Percentiles rank a stretch among this genome's conserved stretches.
phyloP scores from a whole-genome alignment of 2,329 filamentous ascomycete species.

The Chrysoporthe cubensis region DNA sequence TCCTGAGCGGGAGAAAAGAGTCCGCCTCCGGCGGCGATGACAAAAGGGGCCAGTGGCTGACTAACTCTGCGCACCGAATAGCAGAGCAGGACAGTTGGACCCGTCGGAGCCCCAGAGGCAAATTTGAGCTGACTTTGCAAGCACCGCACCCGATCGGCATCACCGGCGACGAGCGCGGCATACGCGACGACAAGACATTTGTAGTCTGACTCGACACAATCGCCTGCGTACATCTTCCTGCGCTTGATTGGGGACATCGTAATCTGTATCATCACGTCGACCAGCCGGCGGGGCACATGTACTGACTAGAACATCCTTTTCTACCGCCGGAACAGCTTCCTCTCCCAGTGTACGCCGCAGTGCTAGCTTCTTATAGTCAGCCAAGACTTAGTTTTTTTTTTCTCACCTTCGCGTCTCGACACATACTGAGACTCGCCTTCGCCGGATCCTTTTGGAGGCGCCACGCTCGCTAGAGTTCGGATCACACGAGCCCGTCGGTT shows the following conservation, averaged over 20 bases:
- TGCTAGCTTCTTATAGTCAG: background rate
- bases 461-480: background rate
- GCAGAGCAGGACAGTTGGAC: background rate
- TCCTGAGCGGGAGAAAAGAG: background rate
- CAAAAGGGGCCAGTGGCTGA: constrained; percentile 10
- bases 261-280: background rate
- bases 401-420: background rate
- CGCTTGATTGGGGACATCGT: background rate
- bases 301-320: no score
- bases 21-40: constrained; percentile 5
- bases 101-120: constrained; percentile 8
- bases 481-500: background rate
- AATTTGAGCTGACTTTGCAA: background rate
- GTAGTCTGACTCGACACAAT: background rate
- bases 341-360: background rate
- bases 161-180: background rate
- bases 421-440: background rate
- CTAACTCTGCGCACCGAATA: constrained; percentile 6
- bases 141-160: background rate
- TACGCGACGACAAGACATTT: background rate
- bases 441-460: background rate
- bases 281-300: background rate
- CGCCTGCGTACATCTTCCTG: background rate
- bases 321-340: background rate
- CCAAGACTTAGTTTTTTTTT: background rate